Evolutionary conservation across 345 rosid genomes (phyloP), one percentile per base, ranked within the genome.

Genomic region (Euphorbia pulcherrima): DNA sequence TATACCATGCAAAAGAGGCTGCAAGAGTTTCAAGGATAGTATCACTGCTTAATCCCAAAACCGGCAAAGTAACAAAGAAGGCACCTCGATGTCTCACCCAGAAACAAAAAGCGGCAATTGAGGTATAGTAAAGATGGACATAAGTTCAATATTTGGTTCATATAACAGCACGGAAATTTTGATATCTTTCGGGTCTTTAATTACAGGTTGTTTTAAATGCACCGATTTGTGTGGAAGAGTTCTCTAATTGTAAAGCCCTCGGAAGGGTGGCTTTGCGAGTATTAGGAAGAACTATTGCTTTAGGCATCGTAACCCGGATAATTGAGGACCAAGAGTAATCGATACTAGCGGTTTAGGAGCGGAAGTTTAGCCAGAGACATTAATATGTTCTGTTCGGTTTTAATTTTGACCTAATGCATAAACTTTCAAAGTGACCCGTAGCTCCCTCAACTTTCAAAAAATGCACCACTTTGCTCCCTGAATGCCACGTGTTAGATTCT

Each of bases 201-300:
- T 54, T 81, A 71, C 89, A 91, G 97, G 90, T 89, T 55, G 62
- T 67, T 56, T 74, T 92, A 73, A 78, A 81, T 0, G 84, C 73
- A 64, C 72, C 89, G 12, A 85, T 92, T 37, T 95, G 97, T 41
- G 89, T 83, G 30, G 86, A 81, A 57, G 90, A 87, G 76, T 94
- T 76, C 68, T 81, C 87, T 1, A 90, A 71, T 68, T 76, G 92
- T 72, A 87, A 78, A 83, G 87, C 97, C 64, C 92, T 94, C 16
- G 97, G 97, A 35, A 92, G 97, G 77, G 96, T 81, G 57, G 92
- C 83, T 79, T 80, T 92, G 57, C 81, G 97, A 83, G 79, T 89
- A 28, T 72, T 68, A 29, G 97, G 97, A n/a, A 87, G 93, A 78
- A 92, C 97, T 9, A 73, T 88, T 1, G 97, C 92, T 1, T 74